Base-by-base conservation (phyloP, 1,284 basidiomycete species). In the Retiboletus flavoniger region DNA sequence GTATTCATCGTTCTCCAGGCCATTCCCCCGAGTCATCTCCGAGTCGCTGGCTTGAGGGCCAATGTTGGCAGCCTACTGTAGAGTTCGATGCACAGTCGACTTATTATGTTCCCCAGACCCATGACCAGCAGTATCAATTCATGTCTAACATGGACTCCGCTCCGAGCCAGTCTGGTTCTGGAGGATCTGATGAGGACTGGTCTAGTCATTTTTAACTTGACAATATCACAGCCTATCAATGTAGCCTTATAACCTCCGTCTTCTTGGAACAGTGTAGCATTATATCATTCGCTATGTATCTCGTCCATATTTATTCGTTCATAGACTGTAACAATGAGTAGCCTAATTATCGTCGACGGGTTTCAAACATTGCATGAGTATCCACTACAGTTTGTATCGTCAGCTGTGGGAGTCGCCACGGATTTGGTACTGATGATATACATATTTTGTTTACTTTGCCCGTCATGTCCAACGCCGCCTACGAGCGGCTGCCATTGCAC, bases 401-500 rank as follows among this genome's bases (percentile, higher is more conserved):
- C 21, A 24, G 24, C 24, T 24, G 24, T 24, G 24, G 24, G 24
- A 24, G 24, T n/a, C n/a, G n/a, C n/a, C n/a, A n/a, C n/a, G n/a
- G 24, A 24, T 24, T 24, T 24, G 24, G 24, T 24, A 24, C 24
- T 24, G 6, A 24, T 24, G 24, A 24, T 6, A 24, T 24, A 24
- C 24, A 19, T 41, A 16, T 41, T 41, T 41, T 21, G 21, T 41
- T 41, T 41, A 21, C 6, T 14, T 28, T 0, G 1, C 10, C 26
- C 21, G 52, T 24, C 66, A 68, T 71, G 66, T 67, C 70, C 36
- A 65, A 54, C 40, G 35, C 53, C 42, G 46, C 47, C 7, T 72
- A 68, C 44, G 66, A 72, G 35, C 66, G 68, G n/a, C 45, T 68
- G 7, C 70, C 70, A 3, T 45, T 71, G 51, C 64, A 70, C 46